Base-by-base conservation (phyloP, 75 land plant species). In the Cunninghamia lanceolata region DNA sequence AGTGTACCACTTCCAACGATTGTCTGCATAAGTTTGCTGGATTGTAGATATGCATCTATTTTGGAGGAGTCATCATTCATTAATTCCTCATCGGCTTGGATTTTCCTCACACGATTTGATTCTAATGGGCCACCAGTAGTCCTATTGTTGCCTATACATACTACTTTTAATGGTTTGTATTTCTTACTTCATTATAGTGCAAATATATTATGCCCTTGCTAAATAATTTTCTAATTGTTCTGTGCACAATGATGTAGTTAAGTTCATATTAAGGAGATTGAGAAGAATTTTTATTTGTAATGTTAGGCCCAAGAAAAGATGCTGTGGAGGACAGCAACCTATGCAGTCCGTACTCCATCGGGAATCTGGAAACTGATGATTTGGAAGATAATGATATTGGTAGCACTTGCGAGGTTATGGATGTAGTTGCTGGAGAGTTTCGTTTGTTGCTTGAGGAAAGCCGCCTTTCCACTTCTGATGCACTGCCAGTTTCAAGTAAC, bases 11-110 rank as follows among this genome's bases (percentile, higher is more conserved):
- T 86, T 78, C 47, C 88, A 13, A 83, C 95, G 36, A 76, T 93
- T 5, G 83, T 93, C 52, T 98, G 98, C 82, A 77, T 98, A 47
- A 98, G 98, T 88, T 85, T 96, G 52, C 85, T 98, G 84, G 98
- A 91, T 52, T 85, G 88, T 85, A 91, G 91, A 82, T 89, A 89
- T 83, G 86, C 86, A 34, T 85, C 86, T 50, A 52, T 95, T 40
- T 34, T 94, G 17, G 86, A 85, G 82, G 87, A 89, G 45, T 34
- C 78, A 36, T 56, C 88, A 17, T 76, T 56, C 19, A 63, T 59
- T 42, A 74, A 88, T 85, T 89, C 88, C 1, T 81, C 86, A 70
- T 86, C 90, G 42, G 90, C 93, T 66, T 98, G 96, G 98, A 79
- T 96, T 78, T 91, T 98, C 30, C 38, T 96, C 16, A 91, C 94